phyloP scores from a whole-genome alignment of 768 basidiomycete species.

The Collybiopsis luxurians region DNA sequence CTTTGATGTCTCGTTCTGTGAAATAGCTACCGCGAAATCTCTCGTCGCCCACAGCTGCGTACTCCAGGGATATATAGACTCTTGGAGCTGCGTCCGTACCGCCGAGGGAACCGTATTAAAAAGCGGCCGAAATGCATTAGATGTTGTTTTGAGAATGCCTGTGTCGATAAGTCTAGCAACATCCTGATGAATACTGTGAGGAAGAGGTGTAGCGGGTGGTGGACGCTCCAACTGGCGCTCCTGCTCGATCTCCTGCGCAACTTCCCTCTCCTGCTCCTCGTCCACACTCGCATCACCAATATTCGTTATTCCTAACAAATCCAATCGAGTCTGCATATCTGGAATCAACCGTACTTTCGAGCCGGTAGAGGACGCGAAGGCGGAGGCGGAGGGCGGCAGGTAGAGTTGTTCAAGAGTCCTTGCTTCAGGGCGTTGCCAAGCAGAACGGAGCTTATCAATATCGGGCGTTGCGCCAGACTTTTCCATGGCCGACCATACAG shows the following conservation, averaged over 20 bases:
- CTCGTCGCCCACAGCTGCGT: conserved; percentile 9
- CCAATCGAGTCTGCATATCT: conserved; percentile 9
- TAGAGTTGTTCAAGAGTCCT: conserved; percentile 25
- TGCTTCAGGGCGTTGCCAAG: conserved; percentile 27
- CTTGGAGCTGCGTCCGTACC: neutral
- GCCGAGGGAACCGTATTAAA: neutral
- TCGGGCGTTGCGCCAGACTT: neutral
- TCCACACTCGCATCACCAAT: conserved; percentile 6
- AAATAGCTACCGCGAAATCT: conserved; percentile 8
- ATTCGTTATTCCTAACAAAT: conserved; percentile 5
- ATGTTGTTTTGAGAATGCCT: neutral
- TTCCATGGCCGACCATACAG: conserved; percentile 5
- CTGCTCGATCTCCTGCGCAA: conserved; percentile 17
- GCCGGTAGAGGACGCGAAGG: neutral
- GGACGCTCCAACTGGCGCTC: conserved; percentile 19
- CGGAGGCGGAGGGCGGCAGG: neutral
- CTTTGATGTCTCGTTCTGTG: neutral
- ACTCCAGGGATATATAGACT: neutral
- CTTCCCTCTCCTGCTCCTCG: conserved; percentile 24
- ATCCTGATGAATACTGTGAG: conserved; percentile 19
- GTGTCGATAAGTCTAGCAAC: conserved; percentile 16
- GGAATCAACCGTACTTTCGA: neutral
- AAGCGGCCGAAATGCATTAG: neutral
- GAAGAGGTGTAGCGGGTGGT: conserved; percentile 8
- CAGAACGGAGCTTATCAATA: neutral